Conservation (phyloP, 1,284 basidiomycete species). For the Cerrena zonata region DNA sequence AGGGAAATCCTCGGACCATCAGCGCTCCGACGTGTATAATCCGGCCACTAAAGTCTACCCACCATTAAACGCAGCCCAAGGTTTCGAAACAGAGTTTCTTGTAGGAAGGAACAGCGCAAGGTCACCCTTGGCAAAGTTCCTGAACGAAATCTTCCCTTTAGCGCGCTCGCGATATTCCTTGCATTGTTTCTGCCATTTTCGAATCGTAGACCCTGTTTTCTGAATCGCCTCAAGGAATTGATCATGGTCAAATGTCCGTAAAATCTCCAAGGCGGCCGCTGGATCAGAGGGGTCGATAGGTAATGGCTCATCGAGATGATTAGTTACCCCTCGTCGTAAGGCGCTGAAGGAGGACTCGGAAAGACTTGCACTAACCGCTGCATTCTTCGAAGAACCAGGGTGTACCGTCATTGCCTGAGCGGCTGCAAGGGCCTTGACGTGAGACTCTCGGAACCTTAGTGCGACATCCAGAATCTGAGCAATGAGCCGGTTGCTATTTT, state of each 20-base stretch:
- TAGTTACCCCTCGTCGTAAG: conserved; percentile 45
- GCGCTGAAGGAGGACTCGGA: conserved; percentile 44
- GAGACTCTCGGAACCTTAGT: conserved; percentile 65
- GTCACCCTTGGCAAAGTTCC: conserved; percentile 89
- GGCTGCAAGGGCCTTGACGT: conserved; percentile 62
- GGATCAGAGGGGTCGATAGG: conserved; percentile 73
- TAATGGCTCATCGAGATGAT: conserved; percentile 52
- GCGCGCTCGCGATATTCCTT: conserved; percentile 88
- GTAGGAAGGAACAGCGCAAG: conserved; percentile 94
- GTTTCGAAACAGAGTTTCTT: conserved; percentile 83
- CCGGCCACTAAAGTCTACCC: conserved; percentile 20
- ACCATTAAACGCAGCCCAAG: conserved; percentile 98
- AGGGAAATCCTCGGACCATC: conserved; percentile 36
- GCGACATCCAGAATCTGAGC: conserved; percentile 73
- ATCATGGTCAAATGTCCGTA: conserved; percentile 76
- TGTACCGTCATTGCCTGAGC: conserved; percentile 58
- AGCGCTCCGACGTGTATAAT: conserved; percentile 19
- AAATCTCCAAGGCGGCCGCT: conserved; percentile 55
- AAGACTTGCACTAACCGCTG: conserved; percentile 13
- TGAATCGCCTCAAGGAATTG: conserved; percentile 76
- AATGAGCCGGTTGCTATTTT: conserved; percentile 54
- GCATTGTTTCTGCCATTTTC: conserved; percentile 95
- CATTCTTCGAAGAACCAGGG: conserved; percentile 37
- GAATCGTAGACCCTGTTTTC: conserved; percentile 78
- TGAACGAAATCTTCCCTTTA: conserved; percentile 89